Evolutionary conservation across 1,139 yeast species (phyloP).

Genomic region (Scheffersomyces parashehatae): DNA sequence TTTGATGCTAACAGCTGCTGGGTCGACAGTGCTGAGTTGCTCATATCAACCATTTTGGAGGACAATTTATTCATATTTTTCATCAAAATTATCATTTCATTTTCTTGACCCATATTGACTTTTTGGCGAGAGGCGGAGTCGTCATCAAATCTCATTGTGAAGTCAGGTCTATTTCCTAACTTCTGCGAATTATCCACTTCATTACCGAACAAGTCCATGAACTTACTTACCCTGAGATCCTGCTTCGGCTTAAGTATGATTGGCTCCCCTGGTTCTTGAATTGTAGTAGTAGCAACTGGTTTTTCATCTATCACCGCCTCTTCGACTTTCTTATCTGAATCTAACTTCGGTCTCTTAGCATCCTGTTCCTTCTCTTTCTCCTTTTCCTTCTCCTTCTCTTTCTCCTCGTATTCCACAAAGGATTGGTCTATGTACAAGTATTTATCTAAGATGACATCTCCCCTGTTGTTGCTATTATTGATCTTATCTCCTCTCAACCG

Average conservation of each 20-base stretch:
- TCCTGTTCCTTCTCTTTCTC: slow-evolving; percentile 11
- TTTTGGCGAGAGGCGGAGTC: slow-evolving; percentile 22
- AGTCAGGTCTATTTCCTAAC: slow-evolving; percentile 80
- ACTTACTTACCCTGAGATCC: slow-evolving; percentile 42
- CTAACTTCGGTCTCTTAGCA: slow-evolving; percentile 1
- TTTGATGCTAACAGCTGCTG: slow-evolving; percentile 2
- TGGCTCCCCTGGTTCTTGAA: slow-evolving; percentile 26
- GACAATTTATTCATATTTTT: slow-evolving; percentile 88
- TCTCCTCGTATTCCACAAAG: slow-evolving; percentile 39
- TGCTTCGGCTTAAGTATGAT: too few relatives aligned
- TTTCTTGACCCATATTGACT: slow-evolving; percentile 40
- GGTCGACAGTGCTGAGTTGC: slow-evolving; percentile 34
- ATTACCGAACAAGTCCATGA: slow-evolving; percentile 78
- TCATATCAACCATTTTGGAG: slow-evolving; percentile 72
- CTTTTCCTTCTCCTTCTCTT: slow-evolving; percentile 2
- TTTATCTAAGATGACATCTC: slow-evolving; percentile 82
- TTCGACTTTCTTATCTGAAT: slow-evolving; percentile 9
- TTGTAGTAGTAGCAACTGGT: slow-evolving; percentile 11
- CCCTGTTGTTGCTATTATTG: slow-evolving; percentile 67
- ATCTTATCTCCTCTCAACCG: slow-evolving; percentile 87
- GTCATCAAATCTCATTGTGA: slow-evolving; percentile 80
- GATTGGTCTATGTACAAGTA: slow-evolving; percentile 64
- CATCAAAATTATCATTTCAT: slow-evolving; percentile 71
- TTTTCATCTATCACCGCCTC: slow-evolving; percentile 14
- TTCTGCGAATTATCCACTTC: slow-evolving; percentile 76